Conservation (phyloP, 192 early-diverging fungal genomes). For the Backusella parvicylindrica region DNA sequence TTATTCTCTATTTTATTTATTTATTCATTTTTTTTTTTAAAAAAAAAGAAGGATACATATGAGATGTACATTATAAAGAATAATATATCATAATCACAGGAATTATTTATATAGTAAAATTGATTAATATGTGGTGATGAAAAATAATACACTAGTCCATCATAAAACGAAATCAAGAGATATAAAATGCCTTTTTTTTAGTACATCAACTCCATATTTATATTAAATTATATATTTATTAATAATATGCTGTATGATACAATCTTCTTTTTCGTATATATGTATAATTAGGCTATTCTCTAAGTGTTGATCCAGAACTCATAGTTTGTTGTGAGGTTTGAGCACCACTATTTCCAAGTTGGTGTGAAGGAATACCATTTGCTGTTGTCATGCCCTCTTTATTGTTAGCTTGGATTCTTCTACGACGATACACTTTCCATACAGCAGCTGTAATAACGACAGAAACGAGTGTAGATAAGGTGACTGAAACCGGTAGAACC, state of each 20-base stretch:
- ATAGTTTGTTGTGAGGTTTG: not conserved
- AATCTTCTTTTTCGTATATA: not conserved
- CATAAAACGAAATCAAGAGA: too few relatives aligned
- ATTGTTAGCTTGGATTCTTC: not conserved
- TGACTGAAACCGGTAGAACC: slow-evolving; percentile 42
- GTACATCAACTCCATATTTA: not conserved
- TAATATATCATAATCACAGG: too few relatives aligned
- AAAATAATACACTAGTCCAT: too few relatives aligned
- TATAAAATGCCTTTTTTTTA: too few relatives aligned
- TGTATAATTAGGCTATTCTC: not conserved
- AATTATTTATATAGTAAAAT: too few relatives aligned
- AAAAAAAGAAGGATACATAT: not conserved
- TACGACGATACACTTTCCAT: not conserved
- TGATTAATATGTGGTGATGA: too few relatives aligned
- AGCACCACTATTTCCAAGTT: not conserved
- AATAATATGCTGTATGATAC: not conserved
- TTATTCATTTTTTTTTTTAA: not conserved
- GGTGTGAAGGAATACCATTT: not conserved
- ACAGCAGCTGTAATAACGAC: not conserved
- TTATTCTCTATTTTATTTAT: too few relatives aligned
- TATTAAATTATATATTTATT: not conserved
- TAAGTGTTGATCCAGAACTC: not conserved
- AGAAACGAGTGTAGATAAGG: slow-evolving; percentile 28
- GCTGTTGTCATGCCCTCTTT: not conserved
- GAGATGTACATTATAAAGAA: too few relatives aligned